Evolutionary conservation across 2,329 filamentous ascomycete genomes (phyloP), one percentile per base, ranked within the genome.

Genomic region (Apiospora aurea): DNA sequence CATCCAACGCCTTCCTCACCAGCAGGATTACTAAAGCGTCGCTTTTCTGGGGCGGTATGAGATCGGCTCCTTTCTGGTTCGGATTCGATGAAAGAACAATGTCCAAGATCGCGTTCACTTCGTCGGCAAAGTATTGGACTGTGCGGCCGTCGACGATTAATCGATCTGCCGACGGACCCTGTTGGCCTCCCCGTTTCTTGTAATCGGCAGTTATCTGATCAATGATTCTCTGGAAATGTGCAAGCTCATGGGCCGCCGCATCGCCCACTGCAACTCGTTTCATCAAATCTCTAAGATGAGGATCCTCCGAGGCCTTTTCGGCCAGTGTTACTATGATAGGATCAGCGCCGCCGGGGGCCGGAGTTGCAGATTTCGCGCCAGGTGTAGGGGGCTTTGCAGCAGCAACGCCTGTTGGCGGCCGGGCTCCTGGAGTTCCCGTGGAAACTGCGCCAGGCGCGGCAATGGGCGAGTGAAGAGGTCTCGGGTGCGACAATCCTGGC

Each of bases 261-360:
- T 92, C 88, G 1, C 93, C 93, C 41, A 91, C 90, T 0, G 94
- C 94, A 0, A 96, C 94, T 70, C 93, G 90, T 80, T 94, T 94
- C 94, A 96, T 96, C 0, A 96, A 85, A 47, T 92, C 90, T 72
- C 94, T 91, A 13, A 96, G 84, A 71, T 92, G 87, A 0, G 90
- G 87, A 78, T 96, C 92, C 38, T 89, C 90, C 0, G 92, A 93
- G 8, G 94, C 94, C 75, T 90, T 90, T 76, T 94, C 92, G 0
- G 94, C 94, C 38, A 96, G 84, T 74, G 93, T 90, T 69, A 94
- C 91, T 71, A 96, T 96, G 61, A 96, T 94, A 0, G 93, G 93
- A 78, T 96, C 94, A n/a, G 87, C 77, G 26, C 79, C 78, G 4
- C 74, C 74, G 14, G 75, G 71, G 14, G 74, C 69, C 46, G 76